Base-by-base conservation (phyloP, 345 rosid species). In the Erodium maritimum region DNA sequence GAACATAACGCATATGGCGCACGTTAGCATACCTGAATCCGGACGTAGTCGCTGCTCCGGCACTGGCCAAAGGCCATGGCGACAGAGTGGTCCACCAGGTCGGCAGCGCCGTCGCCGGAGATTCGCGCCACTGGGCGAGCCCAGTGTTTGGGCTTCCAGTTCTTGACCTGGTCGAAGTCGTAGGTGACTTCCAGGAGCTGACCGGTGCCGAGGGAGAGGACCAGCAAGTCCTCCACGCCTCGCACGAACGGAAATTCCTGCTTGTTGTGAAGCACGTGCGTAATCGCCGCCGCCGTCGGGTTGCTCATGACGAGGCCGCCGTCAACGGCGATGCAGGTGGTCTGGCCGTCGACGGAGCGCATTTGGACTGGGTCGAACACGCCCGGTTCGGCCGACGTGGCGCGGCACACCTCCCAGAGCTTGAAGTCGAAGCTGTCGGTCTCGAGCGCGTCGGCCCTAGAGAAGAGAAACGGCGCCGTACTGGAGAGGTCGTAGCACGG, bases 161-260 rank as follows among this genome's bases (percentile, higher is more conserved):
- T 74, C 73, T 75, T 80, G 19, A 86, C 80, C 70, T 71, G 77
- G 46, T 88, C 91, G 37, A 76, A 82, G 24, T 82, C 83, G 29
- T 75, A 77, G 59, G 71, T 82, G 1, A 73, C 75, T 55, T 86
- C 89, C 11, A 79, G 78, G 33, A 84, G 76, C 78, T 86, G 98
- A 13, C 71, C 71, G 13, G n/a, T 53, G 55, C 72, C 72, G 4
- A 91, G 58, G 13, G 95, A 86, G 48, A 91, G 67, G 21, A 91
- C 96, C 66, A 91, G 63, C 70, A 91, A 76, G 79, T 91, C 98
- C 79, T 88, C 98, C 21, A 86, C 93, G 0, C 98, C 98, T 59
- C 95, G 76, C 61, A 91, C 98, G 62, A 88, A 88, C 17, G 98
- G 98, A 22, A 91, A 91, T 75, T 91, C 98, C 64, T 88, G 95